Base-by-base conservation (phyloP, 2,329 filamentous ascomycete species). In the Leptographium radiaticola region DNA sequence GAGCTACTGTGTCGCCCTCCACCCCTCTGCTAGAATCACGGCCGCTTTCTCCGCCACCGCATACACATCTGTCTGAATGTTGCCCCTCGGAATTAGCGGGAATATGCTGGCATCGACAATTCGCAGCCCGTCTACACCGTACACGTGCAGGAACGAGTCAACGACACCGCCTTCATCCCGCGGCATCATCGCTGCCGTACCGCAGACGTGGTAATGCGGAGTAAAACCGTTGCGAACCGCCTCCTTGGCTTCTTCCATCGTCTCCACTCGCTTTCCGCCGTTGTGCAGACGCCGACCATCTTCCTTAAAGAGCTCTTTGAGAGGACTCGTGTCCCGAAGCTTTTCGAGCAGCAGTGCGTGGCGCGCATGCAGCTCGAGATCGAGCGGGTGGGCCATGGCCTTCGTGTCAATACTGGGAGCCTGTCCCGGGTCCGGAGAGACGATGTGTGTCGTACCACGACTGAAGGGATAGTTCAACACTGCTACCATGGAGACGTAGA, bases 381-480 rank as follows among this genome's bases (percentile, higher is more conserved):
- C 80, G 31, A 80, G 69, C 6, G 77, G 73, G 58, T 80, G 66
- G 6, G 71, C 71, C 60, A 82, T 73, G 66, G 73, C 81, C 31
- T 71, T 71, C 18, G 77, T 76, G 57, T 83, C 74, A 60, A 81
- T 78, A 7, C 72, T 36, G 16, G 50, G 50, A 1, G 40, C 33
- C 8, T 45, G 67, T 0, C 3, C 11, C 10, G 75, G 72, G 33
- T 69, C 63, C 6, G 71, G 69, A 7, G 62, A 60, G 6, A 66
- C 66, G 56, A 84, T 78, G 66, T 84, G 82, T 54, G 81, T 74
- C 42, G 71, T 70, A 6, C 81, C 81, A 0, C 79, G 73, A 2
- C 76, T 79, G 59, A 80, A 75, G 0, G 81, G 81, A 54, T 84
- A 82, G 53, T 77, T 77, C 31, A 81, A 75, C 56, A 80, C 79